Percentiles rank a stretch among this genome's conserved stretches.
Evolutionary conservation across 164 flowering plant species (phyloP).

Genomic region (Aristolochia fimbriata): DNA sequence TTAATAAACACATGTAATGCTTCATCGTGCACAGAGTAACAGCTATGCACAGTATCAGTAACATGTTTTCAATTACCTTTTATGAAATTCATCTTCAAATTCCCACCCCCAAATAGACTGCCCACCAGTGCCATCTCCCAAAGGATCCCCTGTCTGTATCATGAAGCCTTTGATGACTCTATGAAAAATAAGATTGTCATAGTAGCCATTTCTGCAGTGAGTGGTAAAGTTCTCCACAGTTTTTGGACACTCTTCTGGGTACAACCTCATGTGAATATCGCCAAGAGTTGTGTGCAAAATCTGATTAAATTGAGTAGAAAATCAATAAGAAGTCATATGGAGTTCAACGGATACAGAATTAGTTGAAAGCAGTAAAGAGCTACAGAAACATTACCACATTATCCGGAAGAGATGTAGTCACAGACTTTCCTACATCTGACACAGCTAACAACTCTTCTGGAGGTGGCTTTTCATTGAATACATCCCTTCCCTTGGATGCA

Average conservation of each 20-base stretch:
- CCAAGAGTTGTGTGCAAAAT: slow-evolving; percentile 88
- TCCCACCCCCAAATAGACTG: slow-evolving; percentile 99
- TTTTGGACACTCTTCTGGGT: slow-evolving; percentile 98
- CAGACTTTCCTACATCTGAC: slow-evolving; percentile 85
- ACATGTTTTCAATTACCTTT: slow-evolving; percentile 38
- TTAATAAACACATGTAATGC: too few relatives aligned
- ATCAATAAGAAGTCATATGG: background rate
- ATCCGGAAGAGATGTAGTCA: slow-evolving; percentile 93
- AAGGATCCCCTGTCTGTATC: slow-evolving; percentile 98
- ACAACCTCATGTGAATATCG: slow-evolving; percentile 82
- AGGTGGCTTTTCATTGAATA: slow-evolving; percentile 97
- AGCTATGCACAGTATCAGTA: too few relatives aligned
- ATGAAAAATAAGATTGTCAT: slow-evolving; percentile 94
- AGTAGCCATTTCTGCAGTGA: slow-evolving; percentile 94
- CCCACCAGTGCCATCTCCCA: slow-evolving; percentile 99
- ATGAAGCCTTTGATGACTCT: slow-evolving; percentile 97
- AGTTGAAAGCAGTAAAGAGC: background rate
- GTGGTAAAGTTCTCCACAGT: slow-evolving; percentile 98
- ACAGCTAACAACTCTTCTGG: slow-evolving; percentile 91
- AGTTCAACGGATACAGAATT: background rate
- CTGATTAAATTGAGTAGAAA: slow-evolving; percentile 20
- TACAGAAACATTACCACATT: slow-evolving; percentile 60
- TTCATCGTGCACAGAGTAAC: too few relatives aligned
- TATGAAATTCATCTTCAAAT: slow-evolving; percentile 98
- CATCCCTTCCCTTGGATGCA: slow-evolving; percentile 97